Base-by-base conservation (phyloP, 192 early-diverging fungal genomes). In the Entophlyctis luteolus region DNA sequence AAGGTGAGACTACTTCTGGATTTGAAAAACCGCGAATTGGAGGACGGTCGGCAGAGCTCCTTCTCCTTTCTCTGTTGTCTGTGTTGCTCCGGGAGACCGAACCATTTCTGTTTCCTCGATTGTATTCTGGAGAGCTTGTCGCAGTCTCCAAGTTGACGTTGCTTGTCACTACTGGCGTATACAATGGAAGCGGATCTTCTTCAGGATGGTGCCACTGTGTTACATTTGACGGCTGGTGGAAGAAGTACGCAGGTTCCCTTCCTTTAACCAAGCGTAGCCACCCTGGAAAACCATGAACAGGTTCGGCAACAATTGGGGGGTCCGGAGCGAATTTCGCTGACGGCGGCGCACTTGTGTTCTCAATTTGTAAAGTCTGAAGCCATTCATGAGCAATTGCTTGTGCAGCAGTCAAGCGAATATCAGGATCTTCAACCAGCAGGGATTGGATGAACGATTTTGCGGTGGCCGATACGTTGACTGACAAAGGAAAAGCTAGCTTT, bases 341-440 rank as follows among this genome's bases (percentile, higher is more conserved):
- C n/a, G n/a, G n/a, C n/a, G n/a, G n/a, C n/a, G n/a, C n/a, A n/a
- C n/a, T n/a, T n/a, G n/a, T n/a, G n/a, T n/a, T n/a, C n/a, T n/a
- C n/a, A n/a, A n/a, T n/a, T n/a, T n/a, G n/a, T n/a, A n/a, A n/a
- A 10, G 58, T 46, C 29, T 38, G 8, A 42, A 94, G 62, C 93
- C 93, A 95, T 18, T 88, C 84, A 49, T 95, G 91, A 34, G 75
- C 48, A 45, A 93, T 74, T 0, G 91, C 91, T 76, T 89, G 76
- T 10, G 74, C 72, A 3, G 88, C 93, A 0, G 88, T 92, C 75
- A 90, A 81, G 10, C 93, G 84, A n/a, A 66, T 47, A 2, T 58
- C 62, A n/a, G 90, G 89, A 56, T 89, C 85, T 22, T 82, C 79
- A 0, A 80, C 79, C 68, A 95, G 73, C n/a, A 91, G 78, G 23